phyloP scores from a whole-genome alignment of 2,329 filamentous ascomycete genomes.

The Sclerotinia sclerotiorum region DNA sequence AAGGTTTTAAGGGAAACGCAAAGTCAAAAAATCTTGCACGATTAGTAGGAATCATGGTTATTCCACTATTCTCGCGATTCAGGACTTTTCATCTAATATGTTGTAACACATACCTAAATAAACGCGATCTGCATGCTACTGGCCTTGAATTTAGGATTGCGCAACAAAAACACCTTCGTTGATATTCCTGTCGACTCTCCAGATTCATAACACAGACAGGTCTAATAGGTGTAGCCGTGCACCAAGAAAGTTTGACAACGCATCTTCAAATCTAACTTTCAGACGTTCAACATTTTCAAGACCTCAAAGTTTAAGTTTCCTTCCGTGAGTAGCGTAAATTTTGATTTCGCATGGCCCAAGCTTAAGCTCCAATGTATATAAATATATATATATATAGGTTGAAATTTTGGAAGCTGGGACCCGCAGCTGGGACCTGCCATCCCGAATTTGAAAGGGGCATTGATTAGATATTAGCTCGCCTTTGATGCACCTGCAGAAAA shows the following conservation, averaged over 20 bases:
- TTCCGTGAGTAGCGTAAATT: conserved; percentile 1
- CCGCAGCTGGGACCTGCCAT: neutral
- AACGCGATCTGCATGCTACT: neutral
- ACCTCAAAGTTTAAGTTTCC: neutral
- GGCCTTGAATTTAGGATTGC: neutral
- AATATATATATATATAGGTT: neutral
- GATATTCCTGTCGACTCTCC: neutral
- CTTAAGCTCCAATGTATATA: conserved; percentile 7
- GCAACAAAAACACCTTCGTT: neutral
- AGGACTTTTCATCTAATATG: neutral
- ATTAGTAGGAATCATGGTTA: neutral
- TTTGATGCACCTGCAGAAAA: neutral
- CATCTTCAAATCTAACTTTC: neutral
- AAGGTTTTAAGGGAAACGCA: too few species aligned
- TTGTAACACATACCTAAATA: neutral
- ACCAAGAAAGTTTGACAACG: neutral
- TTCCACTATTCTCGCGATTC: neutral
- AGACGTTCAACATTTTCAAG: neutral
- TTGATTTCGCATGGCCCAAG: neutral
- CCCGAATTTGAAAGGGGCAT: neutral
- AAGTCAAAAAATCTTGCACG: neutral
- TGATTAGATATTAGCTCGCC: neutral
- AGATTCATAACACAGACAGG: neutral
- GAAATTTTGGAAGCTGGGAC: neutral
- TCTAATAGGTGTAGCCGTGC: neutral